Base-by-base conservation (phyloP, 176 grass and related monocot genomes). In the Oryza nivara region DNA sequence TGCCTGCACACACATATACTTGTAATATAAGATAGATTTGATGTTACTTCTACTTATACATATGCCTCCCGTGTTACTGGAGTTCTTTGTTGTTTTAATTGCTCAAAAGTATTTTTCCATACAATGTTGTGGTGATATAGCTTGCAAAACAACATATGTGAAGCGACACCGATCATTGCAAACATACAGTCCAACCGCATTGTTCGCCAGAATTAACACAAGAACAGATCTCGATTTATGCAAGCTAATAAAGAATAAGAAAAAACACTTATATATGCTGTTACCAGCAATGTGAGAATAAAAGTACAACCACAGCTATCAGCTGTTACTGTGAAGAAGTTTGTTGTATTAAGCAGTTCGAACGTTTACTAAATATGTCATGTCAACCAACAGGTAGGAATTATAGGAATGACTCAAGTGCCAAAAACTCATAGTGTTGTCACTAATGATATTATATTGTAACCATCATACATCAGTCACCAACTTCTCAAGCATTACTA, bases 331-430 rank as follows among this genome's bases (percentile, higher is more conserved):
- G 77, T 26, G 74, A 81, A 77, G 46, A 86, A 77, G 34, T 30
- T 86, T 82, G 60, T 49, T 67, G 79, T 72, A 20, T 76, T 72
- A 74, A 80, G 80, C 75, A 81, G 86, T 86, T 88, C 76, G 70
- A 86, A 56, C 72, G 23, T 89, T 78, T 66, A 84, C 83, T 69
- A 76, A 86, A 72, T 35, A 76, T 78, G 66, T 73, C 82, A 86
- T 91, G 86, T 88, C 89, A 87, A 74, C 44, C 44, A 84, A 67
- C 74, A 52, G 47, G 81, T 75, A 78, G 78, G 77, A 93, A 90
- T 80, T 65, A 78, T 75, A 88, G 77, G 68, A 74, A 74, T 41
- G 13, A 82, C 68, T n/a, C 78, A 73, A 66, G 38, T 32, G 44
- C 20, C 68, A 52, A 56, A 66, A 78, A 73, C 35, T 75, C 8